Conservation (phyloP, 1,284 basidiomycete genomes). For the Limonomyces culmigenus region DNA sequence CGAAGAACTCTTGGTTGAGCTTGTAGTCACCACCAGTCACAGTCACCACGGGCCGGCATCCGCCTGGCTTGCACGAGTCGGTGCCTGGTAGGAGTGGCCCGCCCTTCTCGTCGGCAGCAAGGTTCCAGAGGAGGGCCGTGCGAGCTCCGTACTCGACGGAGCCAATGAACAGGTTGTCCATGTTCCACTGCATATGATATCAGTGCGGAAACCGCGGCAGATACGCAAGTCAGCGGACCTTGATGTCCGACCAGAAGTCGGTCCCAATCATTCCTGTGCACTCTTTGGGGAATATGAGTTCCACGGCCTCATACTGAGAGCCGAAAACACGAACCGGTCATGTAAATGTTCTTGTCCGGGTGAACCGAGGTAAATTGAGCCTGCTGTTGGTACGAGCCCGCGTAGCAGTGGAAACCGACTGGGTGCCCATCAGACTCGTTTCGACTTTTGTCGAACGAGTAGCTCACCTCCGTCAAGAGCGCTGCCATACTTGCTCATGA, state of each 20-base stretch:
- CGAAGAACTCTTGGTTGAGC: constrained; percentile 44
- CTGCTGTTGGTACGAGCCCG: constrained; percentile 21
- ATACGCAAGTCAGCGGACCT: constrained; percentile 21
- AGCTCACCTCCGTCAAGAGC: neutral
- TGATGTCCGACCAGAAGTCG: constrained; percentile 70
- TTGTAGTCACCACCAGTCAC: constrained; percentile 42
- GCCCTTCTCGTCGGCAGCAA: constrained; percentile 44
- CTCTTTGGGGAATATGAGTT: no score
- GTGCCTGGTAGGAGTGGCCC: constrained; percentile 48
- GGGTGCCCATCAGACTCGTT: neutral
- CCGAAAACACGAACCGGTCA: no score
- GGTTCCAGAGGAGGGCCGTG: constrained; percentile 55
- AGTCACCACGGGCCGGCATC: constrained; percentile 48
- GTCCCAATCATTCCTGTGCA: constrained; percentile 31
- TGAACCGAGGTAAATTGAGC: constrained; percentile 25
- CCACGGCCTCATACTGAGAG: no score
- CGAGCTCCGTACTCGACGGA: constrained; percentile 27
- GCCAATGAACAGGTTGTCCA: constrained; percentile 50
- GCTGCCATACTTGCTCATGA: constrained; percentile 17
- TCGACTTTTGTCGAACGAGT: neutral
- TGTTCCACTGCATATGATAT: constrained; percentile 37
- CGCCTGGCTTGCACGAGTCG: constrained; percentile 36
- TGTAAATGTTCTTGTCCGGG: constrained; percentile 30
- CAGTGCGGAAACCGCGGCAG: constrained; percentile 3
- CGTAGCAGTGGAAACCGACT: constrained; percentile 31